Percentiles rank a stretch among this genome's conserved stretches.
phyloP scores from a whole-genome alignment of 2,329 filamentous ascomycete genomes.

The Lachnellula hyalina region DNA sequence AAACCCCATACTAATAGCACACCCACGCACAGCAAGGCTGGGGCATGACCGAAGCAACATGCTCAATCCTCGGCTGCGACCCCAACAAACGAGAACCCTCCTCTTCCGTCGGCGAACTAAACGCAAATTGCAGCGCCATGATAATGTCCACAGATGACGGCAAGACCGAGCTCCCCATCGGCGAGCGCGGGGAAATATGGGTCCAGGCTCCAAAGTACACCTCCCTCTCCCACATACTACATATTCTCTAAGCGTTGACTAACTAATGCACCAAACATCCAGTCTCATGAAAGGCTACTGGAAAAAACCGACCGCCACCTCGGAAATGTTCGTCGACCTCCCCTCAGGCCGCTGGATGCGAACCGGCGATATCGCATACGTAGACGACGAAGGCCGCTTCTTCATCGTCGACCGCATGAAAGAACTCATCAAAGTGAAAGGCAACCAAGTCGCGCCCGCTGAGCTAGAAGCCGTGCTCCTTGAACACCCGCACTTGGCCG shows the following conservation, averaged over 20 bases:
- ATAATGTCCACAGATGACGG: conserved; percentile 44
- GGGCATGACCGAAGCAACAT: conserved; percentile 84
- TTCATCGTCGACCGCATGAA: conserved; percentile 71
- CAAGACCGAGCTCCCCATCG: conserved; percentile 35
- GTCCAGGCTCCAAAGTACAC: conserved; percentile 50
- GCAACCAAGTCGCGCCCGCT: conserved; percentile 43
- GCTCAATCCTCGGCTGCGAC: conserved; percentile 62
- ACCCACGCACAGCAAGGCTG: conserved; percentile 59
- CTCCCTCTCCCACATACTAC: background rate
- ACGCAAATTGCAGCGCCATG: conserved; percentile 63
- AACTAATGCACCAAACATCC: background rate
- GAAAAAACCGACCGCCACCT: conserved; percentile 60
- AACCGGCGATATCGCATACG: conserved; percentile 49
- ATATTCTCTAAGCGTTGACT: background rate
- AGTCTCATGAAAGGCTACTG: conserved; percentile 51
- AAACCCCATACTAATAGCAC: background rate
- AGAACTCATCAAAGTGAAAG: conserved; percentile 46
- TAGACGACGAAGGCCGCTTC: conserved; percentile 71
- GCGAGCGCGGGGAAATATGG: conserved; percentile 64
- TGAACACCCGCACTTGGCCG: conserved; percentile 35
- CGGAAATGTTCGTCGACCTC: conserved; percentile 54
- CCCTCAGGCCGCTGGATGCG: conserved; percentile 66
- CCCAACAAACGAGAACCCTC: conserved; percentile 41
- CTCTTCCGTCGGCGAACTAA: conserved; percentile 58
- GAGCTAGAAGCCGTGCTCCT: conserved; percentile 42